phyloP scores from a whole-genome alignment of 768 basidiomycete genomes.

The Agaricus blazei region DNA sequence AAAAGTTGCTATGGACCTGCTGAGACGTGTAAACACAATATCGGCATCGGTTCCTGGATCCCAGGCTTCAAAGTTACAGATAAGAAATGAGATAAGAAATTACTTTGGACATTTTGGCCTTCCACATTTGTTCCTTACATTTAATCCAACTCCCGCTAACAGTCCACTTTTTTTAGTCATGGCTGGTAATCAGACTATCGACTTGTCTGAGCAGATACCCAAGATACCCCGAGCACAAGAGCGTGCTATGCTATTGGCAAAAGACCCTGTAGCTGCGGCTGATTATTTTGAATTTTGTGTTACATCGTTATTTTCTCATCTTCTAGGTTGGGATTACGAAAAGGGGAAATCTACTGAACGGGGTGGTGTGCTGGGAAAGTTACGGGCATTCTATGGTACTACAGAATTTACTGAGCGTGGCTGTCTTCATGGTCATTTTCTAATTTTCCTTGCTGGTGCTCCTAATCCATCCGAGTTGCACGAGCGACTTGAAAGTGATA shows the following conservation, averaged over 20 bases:
- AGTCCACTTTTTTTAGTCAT: slow-evolving; percentile 37
- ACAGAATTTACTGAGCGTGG: slow-evolving; percentile 35
- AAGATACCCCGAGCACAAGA: no score
- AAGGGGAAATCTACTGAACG: slow-evolving; percentile 24
- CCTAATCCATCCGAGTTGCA: no score
- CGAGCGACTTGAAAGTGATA: no score
- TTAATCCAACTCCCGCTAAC: slow-evolving; percentile 39
- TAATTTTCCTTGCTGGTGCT: slow-evolving; percentile 32
- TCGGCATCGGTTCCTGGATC: slow-evolving; percentile 24
- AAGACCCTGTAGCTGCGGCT: slow-evolving; percentile 28
- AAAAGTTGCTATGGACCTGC: slow-evolving; percentile 15
- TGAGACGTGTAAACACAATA: slow-evolving; percentile 16
- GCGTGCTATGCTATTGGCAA: slow-evolving; percentile 29
- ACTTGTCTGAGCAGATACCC: no score
- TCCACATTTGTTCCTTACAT: slow-evolving; percentile 31
- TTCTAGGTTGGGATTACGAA: no score
- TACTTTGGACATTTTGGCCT: slow-evolving; percentile 21
- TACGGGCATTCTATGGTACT: slow-evolving; percentile 33
- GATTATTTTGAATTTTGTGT: slow-evolving; percentile 27
- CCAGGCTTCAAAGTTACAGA: slow-evolving; percentile 17
- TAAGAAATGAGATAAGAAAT: slow-evolving; percentile 33
- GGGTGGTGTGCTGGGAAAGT: slow-evolving; percentile 27
- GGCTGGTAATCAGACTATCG: no score
- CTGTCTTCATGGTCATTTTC: slow-evolving; percentile 34
- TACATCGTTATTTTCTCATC: no score